Evolutionary conservation across 768 basidiomycete species (phyloP).

Genomic region (Pisolithus microcarpus): DNA sequence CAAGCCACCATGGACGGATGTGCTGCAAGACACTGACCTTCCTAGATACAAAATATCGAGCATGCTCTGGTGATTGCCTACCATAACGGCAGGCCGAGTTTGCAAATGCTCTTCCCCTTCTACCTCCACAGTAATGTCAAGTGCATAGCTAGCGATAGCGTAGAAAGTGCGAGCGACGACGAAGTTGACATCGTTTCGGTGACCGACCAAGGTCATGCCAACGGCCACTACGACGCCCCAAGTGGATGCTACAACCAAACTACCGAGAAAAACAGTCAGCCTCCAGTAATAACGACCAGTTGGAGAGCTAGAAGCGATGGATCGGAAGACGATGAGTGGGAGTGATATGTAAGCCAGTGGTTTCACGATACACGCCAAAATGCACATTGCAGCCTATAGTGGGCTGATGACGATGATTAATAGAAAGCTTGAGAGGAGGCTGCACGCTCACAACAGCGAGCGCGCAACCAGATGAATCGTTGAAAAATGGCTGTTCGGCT

Average conservation of each 20-base stretch:
- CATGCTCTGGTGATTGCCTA: slow-evolving; percentile 93
- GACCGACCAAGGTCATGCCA: slow-evolving; percentile 58
- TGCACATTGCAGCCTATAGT: slow-evolving; percentile 43
- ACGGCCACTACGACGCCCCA: slow-evolving; percentile 66
- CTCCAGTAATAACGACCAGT: slow-evolving; percentile 67
- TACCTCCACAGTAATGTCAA: slow-evolving; percentile 66
- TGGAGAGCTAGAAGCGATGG: slow-evolving; percentile 49
- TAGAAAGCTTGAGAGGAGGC: not conserved
- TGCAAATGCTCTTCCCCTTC: slow-evolving; percentile 82
- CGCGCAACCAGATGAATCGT: slow-evolving; percentile 21
- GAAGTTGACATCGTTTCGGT: slow-evolving; percentile 72
- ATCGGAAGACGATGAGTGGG: slow-evolving; percentile 58
- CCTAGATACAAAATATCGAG: slow-evolving; percentile 80
- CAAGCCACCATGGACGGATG: slow-evolving; percentile 1
- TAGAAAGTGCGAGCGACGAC: slow-evolving; percentile 84
- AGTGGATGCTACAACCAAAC: slow-evolving; percentile 62
- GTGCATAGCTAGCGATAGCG: slow-evolving; percentile 47
- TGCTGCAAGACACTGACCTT: slow-evolving; percentile 42
- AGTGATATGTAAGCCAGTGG: slow-evolving; percentile 74
- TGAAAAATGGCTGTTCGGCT: slow-evolving; percentile 19
- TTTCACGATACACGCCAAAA: slow-evolving; percentile 53
- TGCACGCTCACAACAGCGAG: slow-evolving; percentile 22
- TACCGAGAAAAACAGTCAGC: slow-evolving; percentile 62
- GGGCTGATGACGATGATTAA: not conserved
- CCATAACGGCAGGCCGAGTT: slow-evolving; percentile 64